phyloP scores from a whole-genome alignment of 108 stramenopile genomes.

The Ochromonas danica region DNA sequence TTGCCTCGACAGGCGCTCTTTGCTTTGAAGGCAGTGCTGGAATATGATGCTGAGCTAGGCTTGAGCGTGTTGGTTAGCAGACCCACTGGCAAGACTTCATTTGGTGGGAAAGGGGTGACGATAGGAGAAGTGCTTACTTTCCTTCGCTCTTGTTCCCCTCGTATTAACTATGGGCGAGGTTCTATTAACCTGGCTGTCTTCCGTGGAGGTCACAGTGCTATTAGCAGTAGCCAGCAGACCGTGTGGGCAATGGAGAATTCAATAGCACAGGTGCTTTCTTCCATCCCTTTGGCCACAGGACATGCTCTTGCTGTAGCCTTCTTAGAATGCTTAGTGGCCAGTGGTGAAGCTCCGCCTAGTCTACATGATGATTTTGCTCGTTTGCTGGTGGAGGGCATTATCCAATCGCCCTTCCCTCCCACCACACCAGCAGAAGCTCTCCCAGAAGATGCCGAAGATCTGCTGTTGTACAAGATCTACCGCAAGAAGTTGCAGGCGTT shows the following conservation, averaged over 20 bases:
- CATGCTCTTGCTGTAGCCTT: constrained; percentile 2
- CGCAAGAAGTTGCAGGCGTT: constrained; percentile 46
- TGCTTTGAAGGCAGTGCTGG: constrained; percentile 39
- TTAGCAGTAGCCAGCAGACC: neutral
- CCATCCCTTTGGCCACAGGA: neutral
- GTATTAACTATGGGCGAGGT: neutral
- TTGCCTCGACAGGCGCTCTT: constrained; percentile 9
- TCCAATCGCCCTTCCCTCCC: too few relatives aligned
- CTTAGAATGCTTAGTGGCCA: neutral
- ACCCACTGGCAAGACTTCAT: neutral
- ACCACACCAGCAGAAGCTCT: neutral
- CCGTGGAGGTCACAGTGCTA: neutral
- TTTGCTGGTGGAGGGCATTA: constrained; percentile 50
- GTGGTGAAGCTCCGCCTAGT: constrained; percentile 27
- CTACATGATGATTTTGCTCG: constrained; percentile 50
- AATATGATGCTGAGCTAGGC: constrained; percentile 40
- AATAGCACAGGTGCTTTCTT: neutral
- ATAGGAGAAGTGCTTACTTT: constrained; percentile 46
- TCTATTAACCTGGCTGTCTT: neutral
- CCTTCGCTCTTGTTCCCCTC: constrained; percentile 19
- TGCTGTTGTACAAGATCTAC: constrained; percentile 41
- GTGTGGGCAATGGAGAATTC: neutral
- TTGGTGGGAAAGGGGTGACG: constrained; percentile 43
- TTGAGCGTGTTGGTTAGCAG: neutral
- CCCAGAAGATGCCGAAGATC: neutral